phyloP scores from a whole-genome alignment of 371 early-diverging fungal genomes.

The Chytridium lagenaria region DNA sequence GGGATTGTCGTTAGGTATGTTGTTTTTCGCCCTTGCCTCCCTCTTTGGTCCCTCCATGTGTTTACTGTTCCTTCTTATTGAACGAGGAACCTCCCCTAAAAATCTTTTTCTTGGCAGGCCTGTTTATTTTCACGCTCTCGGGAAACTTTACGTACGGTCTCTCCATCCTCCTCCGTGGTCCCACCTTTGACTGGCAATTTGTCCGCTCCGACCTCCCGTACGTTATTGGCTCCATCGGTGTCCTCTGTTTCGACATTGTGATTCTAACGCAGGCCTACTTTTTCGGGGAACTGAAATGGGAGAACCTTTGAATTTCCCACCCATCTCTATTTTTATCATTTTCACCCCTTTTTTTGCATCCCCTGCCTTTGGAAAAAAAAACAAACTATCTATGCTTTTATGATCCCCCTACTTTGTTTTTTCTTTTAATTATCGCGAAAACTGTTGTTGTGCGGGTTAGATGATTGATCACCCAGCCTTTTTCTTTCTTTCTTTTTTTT shows the following conservation, averaged over 20 bases:
- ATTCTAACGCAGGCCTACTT: conserved; percentile 44
- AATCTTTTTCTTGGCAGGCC: conserved; percentile 2
- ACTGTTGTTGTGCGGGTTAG: background rate
- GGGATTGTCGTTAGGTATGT: conserved; percentile 42
- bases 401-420: background rate
- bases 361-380: background rate
- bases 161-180: conserved; percentile 43
- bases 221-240: conserved; percentile 50
- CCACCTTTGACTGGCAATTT: conserved; percentile 41
- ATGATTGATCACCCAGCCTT: background rate
- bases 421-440: background rate
- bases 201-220: conserved; percentile 47
- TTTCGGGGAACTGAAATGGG: conserved; percentile 41
- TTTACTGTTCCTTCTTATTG: too few relatives aligned
- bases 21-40: background rate
- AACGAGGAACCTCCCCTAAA: too few relatives aligned
- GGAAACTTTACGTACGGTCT: conserved; percentile 50
- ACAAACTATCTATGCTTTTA: background rate
- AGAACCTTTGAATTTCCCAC: conserved; percentile 11
- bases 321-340: too few relatives aligned
- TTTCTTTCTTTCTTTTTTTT: background rate
- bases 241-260: conserved; percentile 44
- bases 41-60: background rate
- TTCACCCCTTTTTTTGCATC: background rate
- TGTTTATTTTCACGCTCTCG: conserved; percentile 50